A percentile compares a stretch with the other conserved stretches of the same genome.
Evolutionary conservation across 306 rosid genomes (phyloP).

Genomic region (Sindora glabra): DNA sequence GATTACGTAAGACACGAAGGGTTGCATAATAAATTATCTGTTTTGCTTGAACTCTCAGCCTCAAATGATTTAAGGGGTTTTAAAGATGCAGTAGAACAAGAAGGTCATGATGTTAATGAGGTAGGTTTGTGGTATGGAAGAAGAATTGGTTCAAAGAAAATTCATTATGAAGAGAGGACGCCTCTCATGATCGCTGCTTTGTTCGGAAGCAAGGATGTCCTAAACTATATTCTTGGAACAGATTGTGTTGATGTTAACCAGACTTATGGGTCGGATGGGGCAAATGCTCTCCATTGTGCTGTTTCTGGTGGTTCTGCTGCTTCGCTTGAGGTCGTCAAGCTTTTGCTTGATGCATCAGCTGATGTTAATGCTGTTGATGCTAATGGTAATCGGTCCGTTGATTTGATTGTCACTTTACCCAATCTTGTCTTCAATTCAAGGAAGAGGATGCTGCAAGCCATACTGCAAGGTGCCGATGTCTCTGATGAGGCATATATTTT

Average conservation of each 20-base stretch:
- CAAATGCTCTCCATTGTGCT: constrained; percentile 81
- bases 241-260: constrained; percentile 57
- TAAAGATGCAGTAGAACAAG: constrained; percentile 53
- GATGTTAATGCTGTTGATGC: constrained; percentile 46
- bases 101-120: constrained; percentile 44
- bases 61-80: constrained; percentile 47
- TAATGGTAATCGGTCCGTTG: constrained; percentile 40
- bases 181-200: constrained; percentile 81
- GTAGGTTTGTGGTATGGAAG: constrained; percentile 75
- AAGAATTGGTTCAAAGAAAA: constrained; percentile 51
- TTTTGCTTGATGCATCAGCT: constrained; percentile 62
- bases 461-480: constrained; percentile 32
- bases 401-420: constrained; percentile 30
- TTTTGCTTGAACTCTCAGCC: constrained; percentile 61
- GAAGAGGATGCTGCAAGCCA: constrained; percentile 34
- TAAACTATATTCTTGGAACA: constrained; percentile 42
- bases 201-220: constrained; percentile 65
- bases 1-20: constrained; percentile 33
- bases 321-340: constrained; percentile 51
- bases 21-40: constrained; percentile 17
- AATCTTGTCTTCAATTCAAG: constrained; percentile 23
- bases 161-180: constrained; percentile 63
- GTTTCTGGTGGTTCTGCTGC: constrained; percentile 56
- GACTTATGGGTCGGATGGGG: constrained; percentile 52
- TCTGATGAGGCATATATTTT: constrained; percentile 16